A percentile compares a stretch with the other conserved stretches of the same genome.
These are phyloP conservation scores for Kwoniella sp. DNA, from an alignment of 768 basidiomycete genomes.

Conservation along the genomic window DNA sequence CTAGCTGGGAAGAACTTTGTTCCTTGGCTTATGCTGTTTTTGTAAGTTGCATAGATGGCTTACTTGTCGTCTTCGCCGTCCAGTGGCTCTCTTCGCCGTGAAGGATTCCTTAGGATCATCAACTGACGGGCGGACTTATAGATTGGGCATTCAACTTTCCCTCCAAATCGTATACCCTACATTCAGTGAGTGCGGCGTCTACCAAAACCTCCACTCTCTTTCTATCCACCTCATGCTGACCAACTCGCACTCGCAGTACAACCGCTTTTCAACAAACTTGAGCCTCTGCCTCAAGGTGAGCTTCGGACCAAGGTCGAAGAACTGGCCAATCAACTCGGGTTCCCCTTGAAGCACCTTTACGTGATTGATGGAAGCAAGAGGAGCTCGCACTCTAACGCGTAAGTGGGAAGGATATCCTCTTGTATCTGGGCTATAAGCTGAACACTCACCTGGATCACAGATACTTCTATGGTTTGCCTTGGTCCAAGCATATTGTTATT, in stretches of 20 bases:
- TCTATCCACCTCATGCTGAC: no score
- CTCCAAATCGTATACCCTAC: constrained; percentile 63
- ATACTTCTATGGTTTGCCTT: constrained; percentile 97
- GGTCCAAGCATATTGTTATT: constrained; percentile 71
- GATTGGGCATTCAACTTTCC: constrained; percentile 77
- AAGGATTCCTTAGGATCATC: neutral
- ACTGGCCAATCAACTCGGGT: constrained; percentile 78
- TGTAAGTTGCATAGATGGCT: constrained; percentile 62
- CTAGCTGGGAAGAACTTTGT: constrained; percentile 94
- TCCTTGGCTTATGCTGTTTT: constrained; percentile 88
- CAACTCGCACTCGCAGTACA: constrained; percentile 61
- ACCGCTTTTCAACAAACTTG: constrained; percentile 96
- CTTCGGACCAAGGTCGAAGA: constrained; percentile 75
- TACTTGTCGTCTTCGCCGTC: no score
- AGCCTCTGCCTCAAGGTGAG: constrained; percentile 76
- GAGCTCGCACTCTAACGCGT: constrained; percentile 85
- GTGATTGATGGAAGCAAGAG: constrained; percentile 97
- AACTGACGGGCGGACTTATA: no score
- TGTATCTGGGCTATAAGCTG: neutral
- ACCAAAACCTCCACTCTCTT: neutral
- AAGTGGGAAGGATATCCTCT: constrained; percentile 20
- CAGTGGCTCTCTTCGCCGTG: no score
- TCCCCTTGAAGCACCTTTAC: constrained; percentile 91
- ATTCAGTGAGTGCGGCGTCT: constrained; percentile 59
- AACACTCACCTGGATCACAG: constrained; percentile 49